Percentiles rank a stretch among this genome's conserved stretches.
Evolutionary conservation across 108 stramenopile genomes (phyloP).

Genomic region (Skeletonema costatum): DNA sequence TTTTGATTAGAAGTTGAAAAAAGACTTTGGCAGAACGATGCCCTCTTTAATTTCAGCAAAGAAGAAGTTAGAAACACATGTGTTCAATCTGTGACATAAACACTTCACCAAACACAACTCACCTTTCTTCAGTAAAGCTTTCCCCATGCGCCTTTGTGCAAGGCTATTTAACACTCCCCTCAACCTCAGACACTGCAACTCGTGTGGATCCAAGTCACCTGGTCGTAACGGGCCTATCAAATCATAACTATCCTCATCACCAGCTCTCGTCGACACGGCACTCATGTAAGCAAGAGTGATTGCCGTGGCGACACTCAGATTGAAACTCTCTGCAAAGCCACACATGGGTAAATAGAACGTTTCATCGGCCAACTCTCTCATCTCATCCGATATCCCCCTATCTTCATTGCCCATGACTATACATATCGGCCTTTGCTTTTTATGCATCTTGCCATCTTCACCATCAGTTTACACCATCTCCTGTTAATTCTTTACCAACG

Average conservation of each 20-base stretch:
- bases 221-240: conserved; percentile 70
- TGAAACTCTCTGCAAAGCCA: conserved; percentile 92
- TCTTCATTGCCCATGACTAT: conserved; percentile 95
- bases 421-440: conserved; percentile 62
- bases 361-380: conserved; percentile 70
- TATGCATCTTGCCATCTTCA: neutral
- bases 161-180: conserved; percentile 70
- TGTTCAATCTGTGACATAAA: neutral
- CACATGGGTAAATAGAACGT: conserved; percentile 86
- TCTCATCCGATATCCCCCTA: conserved; percentile 72
- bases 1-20: conserved; percentile 12
- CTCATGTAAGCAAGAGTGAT: conserved; percentile 83
- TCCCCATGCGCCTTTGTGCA: conserved; percentile 61
- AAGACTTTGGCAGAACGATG: conserved; percentile 53
- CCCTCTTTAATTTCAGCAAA: conserved; percentile 29
- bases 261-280: conserved; percentile 46
- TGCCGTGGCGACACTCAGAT: conserved; percentile 86
- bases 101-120: neutral
- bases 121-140: conserved; percentile 64
- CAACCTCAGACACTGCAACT: conserved; percentile 67
- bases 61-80: neutral
- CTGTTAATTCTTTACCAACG: neutral
- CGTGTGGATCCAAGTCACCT: conserved; percentile 74
- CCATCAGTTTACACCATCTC: neutral
- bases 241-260: conserved; percentile 2